A percentile compares a stretch with the other conserved stretches of the same genome.
Evolutionary conservation across 179 eudicot genomes (phyloP).

Genomic region (Amaranthus tricolor): DNA sequence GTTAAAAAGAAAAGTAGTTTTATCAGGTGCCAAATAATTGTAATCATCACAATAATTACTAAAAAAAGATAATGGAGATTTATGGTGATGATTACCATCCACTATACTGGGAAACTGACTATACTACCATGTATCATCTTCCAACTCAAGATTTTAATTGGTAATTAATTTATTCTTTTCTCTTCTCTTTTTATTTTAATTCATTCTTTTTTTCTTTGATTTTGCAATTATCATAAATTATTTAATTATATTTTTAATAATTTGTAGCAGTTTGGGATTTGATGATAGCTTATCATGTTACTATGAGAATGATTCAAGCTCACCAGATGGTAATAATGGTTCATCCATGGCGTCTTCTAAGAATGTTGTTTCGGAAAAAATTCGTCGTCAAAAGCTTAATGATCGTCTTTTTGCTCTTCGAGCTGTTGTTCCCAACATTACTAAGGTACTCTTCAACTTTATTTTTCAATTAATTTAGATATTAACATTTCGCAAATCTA

Average conservation of each 20-base stretch:
- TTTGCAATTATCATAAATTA: not conserved
- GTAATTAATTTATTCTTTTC: slow-evolving; percentile 10
- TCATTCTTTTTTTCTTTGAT: not conserved
- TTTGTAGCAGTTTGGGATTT: slow-evolving; percentile 42
- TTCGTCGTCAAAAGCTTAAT: slow-evolving; percentile 71
- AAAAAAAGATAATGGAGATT: slow-evolving; percentile 40
- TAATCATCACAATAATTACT: not conserved
- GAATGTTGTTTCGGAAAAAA: slow-evolving; percentile 78
- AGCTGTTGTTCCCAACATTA: slow-evolving; percentile 84
- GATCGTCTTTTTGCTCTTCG: slow-evolving; percentile 78
- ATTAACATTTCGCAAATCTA: too few relatives aligned
- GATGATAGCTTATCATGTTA: slow-evolving; percentile 55
- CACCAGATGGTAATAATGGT: slow-evolving; percentile 57
- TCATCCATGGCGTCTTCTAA: slow-evolving; percentile 54
- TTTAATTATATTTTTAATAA: not conserved
- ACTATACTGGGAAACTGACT: slow-evolving; percentile 56
- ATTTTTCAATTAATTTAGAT: not conserved
- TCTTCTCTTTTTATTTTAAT: not conserved
- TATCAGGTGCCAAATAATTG: not conserved
- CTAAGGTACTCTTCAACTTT: slow-evolving; percentile 43
- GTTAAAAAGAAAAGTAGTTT: slow-evolving; percentile 1
- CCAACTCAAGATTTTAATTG: slow-evolving; percentile 59
- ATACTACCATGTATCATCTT: slow-evolving; percentile 35
- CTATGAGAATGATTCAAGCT: slow-evolving; percentile 82
- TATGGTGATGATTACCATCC: slow-evolving; percentile 45